Percentiles rank a stretch among this genome's conserved stretches.
These are phyloP conservation scores for Davidsoniella neocaledoniae DNA, from an alignment of 2,329 filamentous ascomycete species.

Conservation along the genomic window DNA sequence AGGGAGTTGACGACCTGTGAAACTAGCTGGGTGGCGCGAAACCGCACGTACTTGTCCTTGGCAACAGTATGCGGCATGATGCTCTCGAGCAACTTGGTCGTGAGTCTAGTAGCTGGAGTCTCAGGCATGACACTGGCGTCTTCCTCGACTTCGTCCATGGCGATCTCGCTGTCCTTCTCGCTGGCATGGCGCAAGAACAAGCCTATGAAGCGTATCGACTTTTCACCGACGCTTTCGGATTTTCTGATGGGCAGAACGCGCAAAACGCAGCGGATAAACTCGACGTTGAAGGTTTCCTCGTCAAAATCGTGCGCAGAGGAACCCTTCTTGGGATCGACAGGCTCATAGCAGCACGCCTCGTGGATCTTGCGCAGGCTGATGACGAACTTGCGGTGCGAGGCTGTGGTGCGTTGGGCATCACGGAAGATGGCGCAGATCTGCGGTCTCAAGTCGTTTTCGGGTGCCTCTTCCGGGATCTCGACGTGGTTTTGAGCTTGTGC, in stretches of 20 bases:
- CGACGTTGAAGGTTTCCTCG: constrained; percentile 72
- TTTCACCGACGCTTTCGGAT: constrained; percentile 74
- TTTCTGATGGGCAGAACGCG: constrained; percentile 80
- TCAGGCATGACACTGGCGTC: constrained; percentile 58
- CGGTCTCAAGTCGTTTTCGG: constrained; percentile 51
- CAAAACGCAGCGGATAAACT: constrained; percentile 69
- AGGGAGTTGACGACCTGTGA: constrained; percentile 86
- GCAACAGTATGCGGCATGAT: constrained; percentile 60
- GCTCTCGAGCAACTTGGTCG: constrained; percentile 53
- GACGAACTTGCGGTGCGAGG: constrained; percentile 76
- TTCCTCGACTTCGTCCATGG: constrained; percentile 45
- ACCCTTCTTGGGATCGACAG: constrained; percentile 31
- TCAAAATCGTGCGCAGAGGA: constrained; percentile 48
- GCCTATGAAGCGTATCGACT: constrained; percentile 72
- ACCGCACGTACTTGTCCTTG: constrained; percentile 88
- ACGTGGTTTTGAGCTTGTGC: constrained; percentile 22
- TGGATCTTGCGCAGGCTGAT: constrained; percentile 82
- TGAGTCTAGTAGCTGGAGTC: constrained; percentile 69
- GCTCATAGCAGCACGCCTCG: constrained; percentile 61
- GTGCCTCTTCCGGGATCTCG: constrained; percentile 54
- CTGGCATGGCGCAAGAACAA: constrained; percentile 61
- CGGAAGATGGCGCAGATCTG: constrained; percentile 58
- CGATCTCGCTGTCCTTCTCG: constrained; percentile 53
- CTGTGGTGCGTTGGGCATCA: constrained; percentile 76
- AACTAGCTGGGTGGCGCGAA: constrained; percentile 74